Evolutionary conservation across 495 filamentous ascomycete species (phyloP), one percentile per base, ranked within the genome.

Genomic region (Rusavskia elegans): DNA sequence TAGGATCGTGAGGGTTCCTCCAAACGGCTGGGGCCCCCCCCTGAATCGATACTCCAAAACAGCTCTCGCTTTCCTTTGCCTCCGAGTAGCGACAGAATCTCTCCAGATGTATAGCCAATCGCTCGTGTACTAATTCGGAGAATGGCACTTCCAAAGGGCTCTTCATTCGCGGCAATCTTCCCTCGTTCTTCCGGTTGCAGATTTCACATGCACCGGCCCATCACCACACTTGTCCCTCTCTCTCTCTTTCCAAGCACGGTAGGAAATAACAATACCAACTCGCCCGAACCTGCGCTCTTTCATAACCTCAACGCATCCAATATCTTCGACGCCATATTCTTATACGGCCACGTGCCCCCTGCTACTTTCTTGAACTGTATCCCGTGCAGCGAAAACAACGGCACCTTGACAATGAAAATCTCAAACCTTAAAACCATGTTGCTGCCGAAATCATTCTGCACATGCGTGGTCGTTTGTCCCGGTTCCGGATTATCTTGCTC

Each of bases 281-380:
- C 25, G 25, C 25, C 25, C 4, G 37, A 39, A 19, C 3, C 37
- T 9, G n/a, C n/a, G 2, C 20, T 21, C 17, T 25, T 41, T 71
- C 67, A 96, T 54, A 98, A 75, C 63, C 85, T 78, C 62, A 99
- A 65, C 59, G 90, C 89, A 60, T 83, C 77, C 57, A 99, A 70
- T 63, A 99, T 97, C 62, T 85, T 86, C 65, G 93, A 87, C 41
- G 92, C 92, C 86, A 97, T 88, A 55, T 87, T 85, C 70, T 95
- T 94, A 63, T 96, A 99, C 67, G 95, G 89, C 89, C 89, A 96
- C 55, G 92, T 95, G 38, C 89, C 86, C 6, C 92, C 94, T 29
- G 86, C 80, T 44, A 97, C 81, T 66, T 90, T 87, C 75, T 99
- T 99, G 72, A 99, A 99, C 66, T 99, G 92, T 48, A 99, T 87